Base-by-base conservation (phyloP, 495 filamentous ascomycete genomes). In the Oidiodendron maius region DNA sequence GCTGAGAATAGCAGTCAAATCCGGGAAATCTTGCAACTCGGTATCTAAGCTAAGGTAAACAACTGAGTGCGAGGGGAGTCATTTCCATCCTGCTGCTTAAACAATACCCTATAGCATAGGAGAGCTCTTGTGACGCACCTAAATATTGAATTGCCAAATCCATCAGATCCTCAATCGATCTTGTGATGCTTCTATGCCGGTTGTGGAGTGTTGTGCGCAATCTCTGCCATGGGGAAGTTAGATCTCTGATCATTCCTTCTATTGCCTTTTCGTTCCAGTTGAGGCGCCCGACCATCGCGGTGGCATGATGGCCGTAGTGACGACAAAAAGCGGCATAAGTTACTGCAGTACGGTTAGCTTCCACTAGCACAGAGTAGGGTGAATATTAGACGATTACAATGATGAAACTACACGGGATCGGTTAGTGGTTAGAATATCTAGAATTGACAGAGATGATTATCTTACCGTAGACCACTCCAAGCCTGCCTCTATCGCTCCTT, bases 241-340 rank as follows among this genome's bases (percentile, higher is more conserved):
- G 35, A 30, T 68, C 58, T 0, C 23, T 16, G 1, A 44, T 46
- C 66, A 71, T 69, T 3, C 42, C n/a, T 39, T 55, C 34, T 21
- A 67, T 68, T 18, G 63, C 63, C 56, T 68, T 62, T 50, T 64
- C 48, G 26, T 71, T 71, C 68, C 68, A 71, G 48, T 61, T 62
- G 15, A 48, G 58, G 13, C 34, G 37, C 2, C 53, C 58, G 1
- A 51, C 51, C 4, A 21, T 38, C 6, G 4, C 10, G 2, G 64
- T 67, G 11, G 0, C 39, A 42, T 67, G 43, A 35, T 50, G 49
- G 10, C 68, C 68, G 36, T 56, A 64, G 1, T 66, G 52, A 15
- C 58, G 45, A 40, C 63, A 69, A 41, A 68, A 69, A 2, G 66
- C 62, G 10, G 51, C 18, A 32, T 68, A 69, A 3, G 60, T 54